These are phyloP conservation scores for Insectozyma bohioensis DNA, from an alignment of 1,139 yeast species.

Conservation along the genomic window DNA sequence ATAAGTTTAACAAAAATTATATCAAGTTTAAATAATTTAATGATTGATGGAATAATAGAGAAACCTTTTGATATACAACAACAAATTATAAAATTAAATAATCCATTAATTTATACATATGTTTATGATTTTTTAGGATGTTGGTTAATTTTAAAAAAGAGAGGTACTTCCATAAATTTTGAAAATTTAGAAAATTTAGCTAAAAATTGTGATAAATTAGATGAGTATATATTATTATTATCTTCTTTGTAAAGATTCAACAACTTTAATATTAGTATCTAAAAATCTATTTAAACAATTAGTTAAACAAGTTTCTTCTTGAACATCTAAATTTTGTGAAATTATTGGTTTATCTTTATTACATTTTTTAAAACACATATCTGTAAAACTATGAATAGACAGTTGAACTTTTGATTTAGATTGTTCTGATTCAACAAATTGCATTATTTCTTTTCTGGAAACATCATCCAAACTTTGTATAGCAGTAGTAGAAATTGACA, in stretches of 20 bases:
- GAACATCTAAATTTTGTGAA: constrained; percentile 48
- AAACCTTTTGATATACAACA: constrained; percentile 20
- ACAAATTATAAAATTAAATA: constrained; percentile 19
- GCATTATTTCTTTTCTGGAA: constrained; percentile 71
- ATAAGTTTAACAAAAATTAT: constrained; percentile 31
- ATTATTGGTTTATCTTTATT: constrained; percentile 51
- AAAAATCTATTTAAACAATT: constrained; percentile 85
- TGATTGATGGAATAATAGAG: constrained; percentile 23
- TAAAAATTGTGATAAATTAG: constrained; percentile 5
- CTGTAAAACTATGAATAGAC: constrained; percentile 84
- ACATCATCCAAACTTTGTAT: constrained; percentile 66
- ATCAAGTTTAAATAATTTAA: constrained; percentile 29
- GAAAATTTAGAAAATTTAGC: constrained; percentile 6
- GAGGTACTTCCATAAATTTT: constrained; percentile 11
- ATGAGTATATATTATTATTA: constrained; percentile 17
- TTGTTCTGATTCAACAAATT: constrained; percentile 79
- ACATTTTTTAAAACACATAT: constrained; percentile 88
- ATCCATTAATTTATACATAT: constrained; percentile 25
- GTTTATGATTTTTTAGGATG: constrained; percentile 35
- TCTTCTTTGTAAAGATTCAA: constrained; percentile 49
- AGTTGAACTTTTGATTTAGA: constrained; percentile 86
- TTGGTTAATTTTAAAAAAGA: constrained; percentile 23
- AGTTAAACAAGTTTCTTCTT: constrained; percentile 71
- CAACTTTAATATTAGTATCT: constrained; percentile 85
- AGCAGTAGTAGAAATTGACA: constrained; percentile 63